A percentile compares a stretch with the other conserved stretches of the same genome.
phyloP scores from a whole-genome alignment of 768 basidiomycete species.

The Amanita phalloides region DNA sequence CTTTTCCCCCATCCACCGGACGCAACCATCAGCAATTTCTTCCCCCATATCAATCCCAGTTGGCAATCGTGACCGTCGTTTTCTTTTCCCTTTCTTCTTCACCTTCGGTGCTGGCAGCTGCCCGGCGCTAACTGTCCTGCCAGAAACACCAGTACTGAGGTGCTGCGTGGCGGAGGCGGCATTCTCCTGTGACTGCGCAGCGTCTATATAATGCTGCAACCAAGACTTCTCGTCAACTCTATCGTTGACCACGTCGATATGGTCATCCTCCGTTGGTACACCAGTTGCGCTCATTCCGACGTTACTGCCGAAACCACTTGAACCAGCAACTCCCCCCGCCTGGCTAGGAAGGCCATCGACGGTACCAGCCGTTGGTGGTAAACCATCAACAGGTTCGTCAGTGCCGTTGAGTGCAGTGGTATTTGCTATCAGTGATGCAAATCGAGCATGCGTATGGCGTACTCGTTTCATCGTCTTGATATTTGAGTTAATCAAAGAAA shows the following conservation, averaged over 20 bases:
- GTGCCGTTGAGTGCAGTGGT: background rate
- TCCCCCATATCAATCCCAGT: conserved; percentile 47
- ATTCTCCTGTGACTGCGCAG: conserved; percentile 6
- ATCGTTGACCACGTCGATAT: conserved; percentile 28
- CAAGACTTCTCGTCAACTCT: conserved; percentile 56
- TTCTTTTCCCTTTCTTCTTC: conserved; percentile 16
- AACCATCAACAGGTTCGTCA: background rate
- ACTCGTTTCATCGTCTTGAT: conserved; percentile 67
- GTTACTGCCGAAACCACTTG: conserved; percentile 5
- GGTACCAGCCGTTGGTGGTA: background rate
- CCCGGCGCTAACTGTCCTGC: no score
- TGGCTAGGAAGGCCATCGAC: background rate
- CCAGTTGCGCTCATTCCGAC: conserved; percentile 10
- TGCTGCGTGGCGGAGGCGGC: background rate
- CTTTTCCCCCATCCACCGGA: conserved; percentile 64
- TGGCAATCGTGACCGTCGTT: conserved; percentile 12
- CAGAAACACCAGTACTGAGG: background rate
- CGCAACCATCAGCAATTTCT: conserved; percentile 48
- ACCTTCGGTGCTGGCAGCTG: conserved; percentile 2
- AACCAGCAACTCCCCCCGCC: background rate
- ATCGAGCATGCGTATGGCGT: conserved; percentile 62
- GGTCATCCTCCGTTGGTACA: conserved; percentile 15
- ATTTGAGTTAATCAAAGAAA: conserved; percentile 68
- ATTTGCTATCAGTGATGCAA: conserved; percentile 35
- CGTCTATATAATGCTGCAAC: conserved; percentile 16